Percentiles rank a stretch among this genome's conserved stretches.
Evolutionary conservation across 306 rosid genomes (phyloP).

Genomic region (Herpetospermum pedunculosum): DNA sequence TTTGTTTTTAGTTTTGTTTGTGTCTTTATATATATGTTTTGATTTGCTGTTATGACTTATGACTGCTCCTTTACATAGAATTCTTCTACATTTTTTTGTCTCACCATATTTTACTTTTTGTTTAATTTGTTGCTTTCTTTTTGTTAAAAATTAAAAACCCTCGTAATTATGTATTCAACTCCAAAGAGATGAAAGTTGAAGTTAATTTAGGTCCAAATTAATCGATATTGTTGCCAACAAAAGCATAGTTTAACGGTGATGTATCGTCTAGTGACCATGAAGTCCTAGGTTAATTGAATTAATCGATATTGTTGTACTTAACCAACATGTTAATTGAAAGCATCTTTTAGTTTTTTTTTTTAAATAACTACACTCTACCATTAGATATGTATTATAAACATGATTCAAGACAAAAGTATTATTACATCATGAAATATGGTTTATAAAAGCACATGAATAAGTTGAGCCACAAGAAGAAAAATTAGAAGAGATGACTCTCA

Average conservation of each 20-base stretch:
- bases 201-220: background rate
- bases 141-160: too few relatives aligned
- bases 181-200: too few relatives aligned
- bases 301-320: too few relatives aligned
- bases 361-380: too few relatives aligned
- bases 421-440: background rate
- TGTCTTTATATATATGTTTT: background rate
- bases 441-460: background rate
- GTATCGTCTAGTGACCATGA: too few relatives aligned
- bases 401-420: background rate
- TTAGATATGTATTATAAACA: background rate
- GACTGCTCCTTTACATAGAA: background rate
- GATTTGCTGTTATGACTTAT: background rate
- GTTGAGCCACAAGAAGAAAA: too few relatives aligned
- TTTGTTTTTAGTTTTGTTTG: background rate
- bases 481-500: too few relatives aligned
- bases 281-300: too few relatives aligned
- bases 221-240: too few relatives aligned
- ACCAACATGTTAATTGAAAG: background rate
- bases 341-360: background rate
- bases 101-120: background rate
- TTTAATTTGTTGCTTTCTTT: too few relatives aligned
- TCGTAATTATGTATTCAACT: too few relatives aligned
- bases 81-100: background rate
- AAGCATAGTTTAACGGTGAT: too few relatives aligned